Percentiles rank a stretch among this genome's conserved stretches.
phyloP scores from a whole-genome alignment of 805 yeast genomes.

The Starmerella floricola region DNA sequence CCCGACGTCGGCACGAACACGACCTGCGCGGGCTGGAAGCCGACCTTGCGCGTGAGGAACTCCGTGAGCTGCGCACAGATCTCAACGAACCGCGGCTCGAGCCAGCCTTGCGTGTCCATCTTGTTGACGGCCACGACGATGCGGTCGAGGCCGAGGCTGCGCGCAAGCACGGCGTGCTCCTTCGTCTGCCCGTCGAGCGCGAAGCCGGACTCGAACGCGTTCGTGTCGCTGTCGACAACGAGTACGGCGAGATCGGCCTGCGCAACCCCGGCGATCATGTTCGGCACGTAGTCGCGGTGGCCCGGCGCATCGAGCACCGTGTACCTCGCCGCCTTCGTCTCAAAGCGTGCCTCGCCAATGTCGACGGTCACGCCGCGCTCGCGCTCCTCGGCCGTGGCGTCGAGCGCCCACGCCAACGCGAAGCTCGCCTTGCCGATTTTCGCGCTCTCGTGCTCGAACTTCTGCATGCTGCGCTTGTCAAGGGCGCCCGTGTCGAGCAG shows the following conservation, averaged over 20 bases:
- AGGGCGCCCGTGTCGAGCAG: conserved; percentile 56
- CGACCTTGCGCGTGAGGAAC: conserved; percentile 42
- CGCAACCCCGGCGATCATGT: conserved; percentile 71
- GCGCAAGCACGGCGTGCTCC: conserved; percentile 62
- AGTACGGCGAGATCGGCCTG: conserved; percentile 67
- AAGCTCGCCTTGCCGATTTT: conserved; percentile 63
- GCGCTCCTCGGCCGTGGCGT: conserved; percentile 67
- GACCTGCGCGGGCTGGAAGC: conserved; percentile 34
- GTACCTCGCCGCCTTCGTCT: conserved; percentile 42
- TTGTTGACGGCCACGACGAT: conserved; percentile 58
- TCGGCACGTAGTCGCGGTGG: conserved; percentile 71
- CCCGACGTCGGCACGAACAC: conserved; percentile 60
- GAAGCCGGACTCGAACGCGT: conserved; percentile 64
- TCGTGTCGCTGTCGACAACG: conserved; percentile 52
- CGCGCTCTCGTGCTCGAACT: conserved; percentile 51
- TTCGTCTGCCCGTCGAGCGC: conserved; percentile 60
- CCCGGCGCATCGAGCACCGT: conserved; percentile 81
- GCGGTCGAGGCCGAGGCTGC: conserved; percentile 50
- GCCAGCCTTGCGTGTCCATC: conserved; percentile 53
- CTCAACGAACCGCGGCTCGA: conserved; percentile 39
- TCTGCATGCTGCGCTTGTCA: conserved; percentile 51
- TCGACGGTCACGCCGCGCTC: conserved; percentile 68
- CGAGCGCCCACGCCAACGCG: conserved; percentile 78
- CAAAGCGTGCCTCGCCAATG: conserved; percentile 55
- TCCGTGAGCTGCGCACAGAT: conserved; percentile 40